phyloP scores from a whole-genome alignment of 208 protist genomes.

The Crithidia mellificae region DNA sequence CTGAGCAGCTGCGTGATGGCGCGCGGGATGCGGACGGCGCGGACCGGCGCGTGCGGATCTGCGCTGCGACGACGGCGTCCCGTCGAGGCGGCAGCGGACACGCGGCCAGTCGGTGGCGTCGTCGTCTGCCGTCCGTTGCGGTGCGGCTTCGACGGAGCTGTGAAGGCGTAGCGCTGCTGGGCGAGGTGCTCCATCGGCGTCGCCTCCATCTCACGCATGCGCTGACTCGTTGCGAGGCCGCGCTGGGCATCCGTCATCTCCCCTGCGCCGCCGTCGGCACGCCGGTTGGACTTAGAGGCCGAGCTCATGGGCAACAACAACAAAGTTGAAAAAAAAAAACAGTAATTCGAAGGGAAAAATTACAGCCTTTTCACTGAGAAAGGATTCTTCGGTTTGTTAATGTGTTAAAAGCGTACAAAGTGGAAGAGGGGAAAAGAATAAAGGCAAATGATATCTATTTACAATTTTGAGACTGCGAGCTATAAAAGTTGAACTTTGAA shows the following conservation, averaged over 20 bases:
- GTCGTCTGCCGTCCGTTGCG: not conserved
- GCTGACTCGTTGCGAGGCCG: constrained; percentile 49
- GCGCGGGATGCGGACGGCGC: constrained; percentile 22
- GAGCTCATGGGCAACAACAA: not conserved
- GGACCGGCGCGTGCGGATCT: constrained; percentile 8
- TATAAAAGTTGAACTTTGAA: constrained; percentile 2
- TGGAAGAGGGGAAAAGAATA: constrained; percentile 8
- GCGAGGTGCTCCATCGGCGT: constrained; percentile 54
- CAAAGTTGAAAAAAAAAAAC: constrained; percentile 13
- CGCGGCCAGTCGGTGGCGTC: not conserved
- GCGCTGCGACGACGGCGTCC: constrained; percentile 9
- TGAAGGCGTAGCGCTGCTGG: constrained; percentile 41
- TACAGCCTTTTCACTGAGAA: too few species aligned
- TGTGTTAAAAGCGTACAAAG: too few species aligned
- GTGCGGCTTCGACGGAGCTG: constrained; percentile 11
- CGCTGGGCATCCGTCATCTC: constrained; percentile 34
- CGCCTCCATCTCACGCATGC: constrained; percentile 80
- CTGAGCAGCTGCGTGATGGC: constrained; percentile 18
- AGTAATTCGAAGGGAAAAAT: not conserved
- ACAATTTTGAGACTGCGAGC: constrained; percentile 1
- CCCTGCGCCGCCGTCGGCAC: not conserved
- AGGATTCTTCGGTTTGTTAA: too few species aligned
- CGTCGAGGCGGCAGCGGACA: not conserved
- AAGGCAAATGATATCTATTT: constrained; percentile 9
- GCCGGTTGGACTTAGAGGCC: not conserved